A percentile compares a stretch with the other conserved stretches of the same genome.
Evolutionary conservation across 2,329 filamentous ascomycete species (phyloP).

Genomic region (Colletotrichum chrysophilum): DNA sequence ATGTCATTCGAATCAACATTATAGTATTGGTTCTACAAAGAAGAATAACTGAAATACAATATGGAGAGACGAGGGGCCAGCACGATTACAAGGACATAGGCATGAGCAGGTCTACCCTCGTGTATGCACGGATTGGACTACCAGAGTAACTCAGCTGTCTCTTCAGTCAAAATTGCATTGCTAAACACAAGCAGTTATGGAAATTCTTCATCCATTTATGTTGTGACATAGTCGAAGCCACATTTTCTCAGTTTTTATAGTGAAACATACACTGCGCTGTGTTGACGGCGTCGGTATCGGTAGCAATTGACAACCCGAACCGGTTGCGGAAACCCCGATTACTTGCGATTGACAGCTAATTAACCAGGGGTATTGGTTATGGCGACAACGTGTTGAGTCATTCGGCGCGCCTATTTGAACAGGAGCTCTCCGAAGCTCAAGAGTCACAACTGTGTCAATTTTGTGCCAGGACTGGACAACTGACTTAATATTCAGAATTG

Average conservation of each 20-base stretch:
- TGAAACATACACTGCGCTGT: background rate
- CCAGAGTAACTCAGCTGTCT: background rate
- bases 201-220: background rate
- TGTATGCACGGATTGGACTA: accelerated
- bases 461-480: background rate
- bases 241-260: background rate
- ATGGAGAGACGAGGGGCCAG: background rate
- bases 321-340: background rate
- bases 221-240: background rate
- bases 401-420: background rate
- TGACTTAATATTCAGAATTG: background rate
- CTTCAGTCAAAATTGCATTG: background rate
- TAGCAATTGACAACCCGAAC: background rate
- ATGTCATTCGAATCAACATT: background rate
- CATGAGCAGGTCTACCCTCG: background rate
- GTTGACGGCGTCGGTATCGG: background rate
- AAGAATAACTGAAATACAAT: background rate
- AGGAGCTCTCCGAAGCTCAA: accelerated
- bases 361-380: background rate
- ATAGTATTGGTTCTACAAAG: background rate
- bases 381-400: background rate
- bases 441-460: background rate
- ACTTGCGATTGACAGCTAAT: background rate
- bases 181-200: background rate
- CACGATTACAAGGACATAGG: background rate